Conservation (phyloP, 805 yeast genomes). For the Debaryomyces prosopidis region DNA sequence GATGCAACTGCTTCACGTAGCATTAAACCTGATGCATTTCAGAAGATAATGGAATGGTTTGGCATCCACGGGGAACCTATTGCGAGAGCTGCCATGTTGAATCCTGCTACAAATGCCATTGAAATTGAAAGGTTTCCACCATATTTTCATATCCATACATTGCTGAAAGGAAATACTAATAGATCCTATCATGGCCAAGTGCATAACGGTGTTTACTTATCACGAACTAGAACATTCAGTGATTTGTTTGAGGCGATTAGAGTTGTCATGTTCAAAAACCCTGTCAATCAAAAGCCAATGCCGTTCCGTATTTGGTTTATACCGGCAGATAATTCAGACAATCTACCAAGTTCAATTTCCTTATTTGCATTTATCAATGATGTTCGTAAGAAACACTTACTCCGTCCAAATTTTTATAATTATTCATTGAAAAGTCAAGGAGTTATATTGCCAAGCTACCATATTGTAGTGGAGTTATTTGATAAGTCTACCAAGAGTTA, state of each 20-base stretch:
- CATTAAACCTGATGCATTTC: conserved; percentile 47
- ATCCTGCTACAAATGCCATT: conserved; percentile 23
- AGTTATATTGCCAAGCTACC: conserved; percentile 20
- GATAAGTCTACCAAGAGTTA: conserved; percentile 18
- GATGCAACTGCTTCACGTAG: conserved; percentile 16
- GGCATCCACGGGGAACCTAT: conserved; percentile 45
- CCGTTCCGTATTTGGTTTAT: conserved; percentile 41
- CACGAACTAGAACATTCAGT: conserved; percentile 35
- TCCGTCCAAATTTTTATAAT: conserved; percentile 21
- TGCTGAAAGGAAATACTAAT: conserved; percentile 17
- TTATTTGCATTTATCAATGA: conserved; percentile 28
- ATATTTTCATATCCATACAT: conserved; percentile 32
- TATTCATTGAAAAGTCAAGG: conserved; percentile 32
- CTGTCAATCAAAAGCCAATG: conserved; percentile 10
- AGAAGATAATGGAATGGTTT: conserved; percentile 51
- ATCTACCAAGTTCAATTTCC: conserved; percentile 23
- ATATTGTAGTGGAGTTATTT: conserved; percentile 28
- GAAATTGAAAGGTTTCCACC: conserved; percentile 40
- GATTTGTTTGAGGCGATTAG: conserved; percentile 31
- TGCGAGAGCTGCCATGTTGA: conserved; percentile 26
- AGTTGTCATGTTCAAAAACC: conserved; percentile 18
- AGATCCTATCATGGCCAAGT: conserved; percentile 8
- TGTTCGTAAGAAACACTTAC: conserved; percentile 27
- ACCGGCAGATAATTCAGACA: conserved; percentile 20
- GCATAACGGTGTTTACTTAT: conserved; percentile 19